Conservation (phyloP, 2,329 filamentous ascomycete genomes). For the Periglandula ipomoeae region DNA sequence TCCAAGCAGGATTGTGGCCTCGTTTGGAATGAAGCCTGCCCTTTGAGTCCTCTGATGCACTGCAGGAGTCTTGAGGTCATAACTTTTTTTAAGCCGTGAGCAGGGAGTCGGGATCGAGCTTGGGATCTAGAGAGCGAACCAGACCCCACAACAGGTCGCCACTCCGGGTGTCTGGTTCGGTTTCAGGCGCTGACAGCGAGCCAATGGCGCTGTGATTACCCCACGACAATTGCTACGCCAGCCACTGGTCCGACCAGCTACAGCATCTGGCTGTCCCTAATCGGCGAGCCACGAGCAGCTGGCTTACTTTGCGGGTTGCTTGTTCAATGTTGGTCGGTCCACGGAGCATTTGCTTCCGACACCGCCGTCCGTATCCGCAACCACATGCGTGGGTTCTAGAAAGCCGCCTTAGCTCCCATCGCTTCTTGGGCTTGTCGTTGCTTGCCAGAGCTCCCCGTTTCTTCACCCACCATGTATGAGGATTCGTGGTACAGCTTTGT, state of each 20-base stretch:
- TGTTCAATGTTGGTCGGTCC: not conserved
- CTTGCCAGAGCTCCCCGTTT: not conserved
- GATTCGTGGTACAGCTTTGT: constrained; percentile 78
- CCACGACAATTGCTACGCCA: not conserved
- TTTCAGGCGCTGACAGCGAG: not conserved
- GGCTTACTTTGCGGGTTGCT: no score
- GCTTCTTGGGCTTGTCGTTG: not conserved
- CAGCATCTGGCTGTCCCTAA: no score
- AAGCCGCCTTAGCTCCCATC: constrained; percentile 4
- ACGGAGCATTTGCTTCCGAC: constrained; percentile 7
- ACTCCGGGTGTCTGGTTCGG: no score
- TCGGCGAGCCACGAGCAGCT: no score
- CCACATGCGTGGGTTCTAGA: constrained; percentile 17
- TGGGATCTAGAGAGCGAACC: no score
- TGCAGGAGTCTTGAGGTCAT: constrained; percentile 2
- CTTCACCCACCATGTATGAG: constrained; percentile 57
- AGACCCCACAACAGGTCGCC: no score
- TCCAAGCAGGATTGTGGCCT: not conserved
- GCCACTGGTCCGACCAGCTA: not conserved
- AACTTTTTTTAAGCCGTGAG: not conserved
- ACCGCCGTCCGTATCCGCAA: not conserved
- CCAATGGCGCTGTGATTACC: not conserved
- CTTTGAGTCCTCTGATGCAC: not conserved
- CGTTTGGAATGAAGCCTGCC: not conserved
- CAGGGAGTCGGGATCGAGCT: no score